These are phyloP conservation scores for Gleditsia sinensis DNA, from an alignment of 306 rosid species.

Conservation along the genomic window DNA sequence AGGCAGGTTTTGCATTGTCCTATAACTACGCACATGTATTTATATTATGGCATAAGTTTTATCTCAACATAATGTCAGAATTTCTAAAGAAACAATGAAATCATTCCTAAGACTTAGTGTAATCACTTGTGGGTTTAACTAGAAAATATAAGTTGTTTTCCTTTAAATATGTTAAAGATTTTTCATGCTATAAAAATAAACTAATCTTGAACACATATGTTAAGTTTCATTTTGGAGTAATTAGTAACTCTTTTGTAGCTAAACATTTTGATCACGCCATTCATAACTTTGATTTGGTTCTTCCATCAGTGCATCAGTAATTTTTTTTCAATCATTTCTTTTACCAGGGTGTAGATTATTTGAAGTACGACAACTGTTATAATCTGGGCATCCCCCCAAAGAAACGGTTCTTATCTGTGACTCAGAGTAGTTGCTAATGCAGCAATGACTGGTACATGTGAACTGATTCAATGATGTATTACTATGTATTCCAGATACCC, in stretches of 20 bases:
- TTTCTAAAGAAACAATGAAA: conserved; percentile 7
- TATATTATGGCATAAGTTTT: background rate
- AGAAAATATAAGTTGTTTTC: background rate
- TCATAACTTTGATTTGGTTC: conserved; percentile 7
- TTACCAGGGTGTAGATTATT: conserved; percentile 80
- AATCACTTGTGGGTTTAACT: conserved; percentile 1
- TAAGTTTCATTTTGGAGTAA: conserved; percentile 19
- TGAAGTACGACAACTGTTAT: conserved; percentile 96
- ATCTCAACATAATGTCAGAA: background rate
- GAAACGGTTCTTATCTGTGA: conserved; percentile 58
- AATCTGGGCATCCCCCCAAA: conserved; percentile 81
- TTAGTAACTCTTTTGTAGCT: conserved; percentile 8
- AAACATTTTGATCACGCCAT: conserved; percentile 15
- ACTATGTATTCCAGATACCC: conserved; percentile 72
- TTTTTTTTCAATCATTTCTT: conserved; percentile 15
- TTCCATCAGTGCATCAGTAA: conserved; percentile 7
- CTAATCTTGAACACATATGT: conserved; percentile 9
- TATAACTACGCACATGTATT: conserved; percentile 1
- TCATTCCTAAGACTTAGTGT: background rate
- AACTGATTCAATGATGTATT: conserved; percentile 41
- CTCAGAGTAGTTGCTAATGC: conserved; percentile 19
- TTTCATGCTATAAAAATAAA: background rate
- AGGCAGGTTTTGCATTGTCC: background rate
- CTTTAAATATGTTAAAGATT: background rate
- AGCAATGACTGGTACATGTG: conserved; percentile 16